Conservation (phyloP, 805 yeast genomes). For the Candida insectorum region DNA sequence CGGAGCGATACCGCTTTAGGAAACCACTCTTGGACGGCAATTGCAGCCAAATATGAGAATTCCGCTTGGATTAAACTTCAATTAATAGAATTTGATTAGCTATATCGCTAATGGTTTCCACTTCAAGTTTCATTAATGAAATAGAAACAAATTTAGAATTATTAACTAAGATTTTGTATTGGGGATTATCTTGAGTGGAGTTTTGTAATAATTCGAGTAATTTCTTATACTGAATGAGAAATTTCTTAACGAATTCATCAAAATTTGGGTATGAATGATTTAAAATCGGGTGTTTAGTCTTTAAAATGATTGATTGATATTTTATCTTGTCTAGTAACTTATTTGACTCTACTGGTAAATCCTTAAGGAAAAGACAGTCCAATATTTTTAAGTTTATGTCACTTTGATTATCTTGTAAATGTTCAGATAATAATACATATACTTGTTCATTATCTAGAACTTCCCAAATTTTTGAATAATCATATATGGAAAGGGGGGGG, state of each 20-base stretch:
- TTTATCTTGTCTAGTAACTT: conserved; percentile 11
- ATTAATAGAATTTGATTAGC: too few species aligned
- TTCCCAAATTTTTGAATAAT: conserved; percentile 6
- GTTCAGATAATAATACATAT: conserved; percentile 4
- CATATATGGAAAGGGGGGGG: conserved; percentile 7
- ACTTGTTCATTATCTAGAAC: conserved; percentile 17
- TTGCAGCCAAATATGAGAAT: too few species aligned
- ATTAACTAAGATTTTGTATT: conserved; percentile 20
- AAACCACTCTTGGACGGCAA: too few species aligned
- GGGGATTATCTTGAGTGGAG: conserved; percentile 3
- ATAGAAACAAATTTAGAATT: conserved; percentile 31
- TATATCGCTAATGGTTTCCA: too few species aligned
- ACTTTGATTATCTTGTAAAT: conserved; percentile 5
- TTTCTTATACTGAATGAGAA: conserved; percentile 9
- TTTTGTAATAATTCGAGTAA: conserved; percentile 7
- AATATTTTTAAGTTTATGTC: conserved; percentile 5
- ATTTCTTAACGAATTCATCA: conserved; percentile 3
- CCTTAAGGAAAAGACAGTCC: conserved; percentile 7
- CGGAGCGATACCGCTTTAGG: background rate
- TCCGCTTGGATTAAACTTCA: too few species aligned
- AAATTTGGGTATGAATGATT: too few species aligned
- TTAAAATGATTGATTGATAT: conserved; percentile 8
- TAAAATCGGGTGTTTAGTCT: too few species aligned
- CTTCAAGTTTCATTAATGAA: too few species aligned
- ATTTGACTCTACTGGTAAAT: conserved; percentile 8